These are phyloP conservation scores for Diplocarpon rosae DNA, from an alignment of 2,329 filamentous ascomycete genomes.

Conservation along the genomic window DNA sequence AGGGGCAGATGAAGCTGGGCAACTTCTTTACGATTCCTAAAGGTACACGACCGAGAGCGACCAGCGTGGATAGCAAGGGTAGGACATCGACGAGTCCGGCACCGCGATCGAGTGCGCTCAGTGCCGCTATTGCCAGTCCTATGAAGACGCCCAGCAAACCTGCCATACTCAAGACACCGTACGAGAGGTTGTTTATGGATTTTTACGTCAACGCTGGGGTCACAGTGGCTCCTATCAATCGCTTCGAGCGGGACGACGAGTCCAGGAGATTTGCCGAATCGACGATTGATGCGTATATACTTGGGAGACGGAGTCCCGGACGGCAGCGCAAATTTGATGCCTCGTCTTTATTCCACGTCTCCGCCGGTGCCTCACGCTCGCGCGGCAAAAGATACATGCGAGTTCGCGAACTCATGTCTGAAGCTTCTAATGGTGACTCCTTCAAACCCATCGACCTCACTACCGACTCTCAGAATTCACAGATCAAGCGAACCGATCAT, in stretches of 20 bases:
- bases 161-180: constrained; percentile 32
- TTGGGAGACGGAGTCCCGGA: constrained; percentile 37
- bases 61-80: constrained; percentile 16
- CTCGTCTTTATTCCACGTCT: constrained; percentile 35
- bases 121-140: constrained; percentile 3
- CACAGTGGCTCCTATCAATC: constrained; percentile 48
- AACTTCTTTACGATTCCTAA: constrained; percentile 18
- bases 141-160: constrained; percentile 21
- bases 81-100: constrained; percentile 20
- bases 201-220: constrained; percentile 72
- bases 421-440: constrained; percentile 16
- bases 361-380: constrained; percentile 19
- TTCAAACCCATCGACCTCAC: constrained; percentile 25
- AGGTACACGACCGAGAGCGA: constrained; percentile 6
- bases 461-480: constrained; percentile 23
- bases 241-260: constrained; percentile 46
- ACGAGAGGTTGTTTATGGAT: constrained; percentile 62
- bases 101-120: constrained; percentile 13
- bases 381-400: constrained; percentile 32
- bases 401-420: constrained; percentile 25
- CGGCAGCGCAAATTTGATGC: constrained; percentile 34
- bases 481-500: constrained; percentile 20
- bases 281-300: constrained; percentile 42
- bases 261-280: constrained; percentile 39
- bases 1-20: constrained; percentile 33